These are phyloP conservation scores for Zasmidium citrigriseum DNA, from an alignment of 2,329 filamentous ascomycete species.

Conservation along the genomic window DNA sequence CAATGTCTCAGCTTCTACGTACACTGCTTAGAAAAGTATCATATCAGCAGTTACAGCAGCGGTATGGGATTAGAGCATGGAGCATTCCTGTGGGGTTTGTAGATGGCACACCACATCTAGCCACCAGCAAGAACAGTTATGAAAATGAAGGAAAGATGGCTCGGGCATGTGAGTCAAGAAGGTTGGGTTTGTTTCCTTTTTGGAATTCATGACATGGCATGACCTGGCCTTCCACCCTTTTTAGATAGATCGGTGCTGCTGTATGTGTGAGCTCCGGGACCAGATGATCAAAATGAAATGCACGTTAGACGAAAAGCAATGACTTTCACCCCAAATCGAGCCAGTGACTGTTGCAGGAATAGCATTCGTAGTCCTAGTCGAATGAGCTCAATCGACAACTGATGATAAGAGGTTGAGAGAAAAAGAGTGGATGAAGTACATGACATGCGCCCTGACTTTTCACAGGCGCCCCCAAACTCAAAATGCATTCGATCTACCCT, in stretches of 20 bases:
- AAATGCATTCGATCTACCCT: no score
- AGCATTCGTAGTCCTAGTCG: no score
- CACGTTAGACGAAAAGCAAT: neutral
- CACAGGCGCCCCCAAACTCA: no score
- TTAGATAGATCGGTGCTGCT: neutral
- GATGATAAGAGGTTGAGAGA: no score
- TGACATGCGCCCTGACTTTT: no score
- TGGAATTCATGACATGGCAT: neutral
- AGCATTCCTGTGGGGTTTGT: neutral
- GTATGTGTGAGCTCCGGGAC: neutral
- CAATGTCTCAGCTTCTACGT: conserved; percentile 95
- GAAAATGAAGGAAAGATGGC: neutral
- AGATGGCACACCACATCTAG: neutral
- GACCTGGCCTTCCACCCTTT: neutral
- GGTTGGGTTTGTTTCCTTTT: neutral
- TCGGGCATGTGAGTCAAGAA: neutral
- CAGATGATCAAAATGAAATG: neutral
- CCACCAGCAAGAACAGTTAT: neutral
- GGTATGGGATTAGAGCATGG: neutral
- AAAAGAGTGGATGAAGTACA: no score
- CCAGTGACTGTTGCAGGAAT: no score
- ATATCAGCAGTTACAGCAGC: neutral
- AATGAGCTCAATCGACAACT: no score
- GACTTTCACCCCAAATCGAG: neutral
- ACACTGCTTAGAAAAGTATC: conserved; percentile 73